Evolutionary conservation across 129 eudicot species (phyloP), one percentile per base, ranked within the genome.

Genomic region (Tanacetum coccineum): DNA sequence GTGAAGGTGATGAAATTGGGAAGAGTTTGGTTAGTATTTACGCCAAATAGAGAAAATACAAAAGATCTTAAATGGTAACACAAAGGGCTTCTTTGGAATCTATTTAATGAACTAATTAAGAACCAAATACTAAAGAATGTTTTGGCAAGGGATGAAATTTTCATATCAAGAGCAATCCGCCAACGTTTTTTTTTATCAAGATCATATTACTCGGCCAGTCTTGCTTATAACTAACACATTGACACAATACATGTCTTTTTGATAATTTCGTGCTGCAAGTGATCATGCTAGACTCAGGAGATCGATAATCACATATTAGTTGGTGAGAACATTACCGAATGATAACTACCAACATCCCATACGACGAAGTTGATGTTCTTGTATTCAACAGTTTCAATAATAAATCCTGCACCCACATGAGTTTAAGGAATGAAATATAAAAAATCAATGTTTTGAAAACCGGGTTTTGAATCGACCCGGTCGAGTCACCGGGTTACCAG

Each of bases 341-440:
- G 81, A 32, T 82, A 79, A 75, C 74, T 73, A 44, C 87, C 83
- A 62, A 78, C 78, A 78, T 82, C 87, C 87, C 87, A 82, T 7
- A 82, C 73, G 15, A 77, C 75, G 22, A 82, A 82, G 62, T 80
- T 82, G 42, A 78, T 82, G 62, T 82, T 82, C 73, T 78, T 78
- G 78, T 82, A 82, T 19, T 82, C 83, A 40, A 81, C 82, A 21
- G 80, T 81, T 67, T 81, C 86, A 20, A 81, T 78, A 21, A 78
- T 78, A 30, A 78, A 82, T 13, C 83, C 81, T 82, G 81, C 36
- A 53, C 58, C 13, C 0, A 44, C 1, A 19, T 25, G 28, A 66
- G 47, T 49, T 66, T 10, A 15, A 30, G 22, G 36, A 48, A 66
- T 4, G n/a, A 48, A 50, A 30, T 59, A 66, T 48, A 13, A 45